Base-by-base conservation (phyloP, 1,284 basidiomycete species). In the Apiotrichum gracile region DNA sequence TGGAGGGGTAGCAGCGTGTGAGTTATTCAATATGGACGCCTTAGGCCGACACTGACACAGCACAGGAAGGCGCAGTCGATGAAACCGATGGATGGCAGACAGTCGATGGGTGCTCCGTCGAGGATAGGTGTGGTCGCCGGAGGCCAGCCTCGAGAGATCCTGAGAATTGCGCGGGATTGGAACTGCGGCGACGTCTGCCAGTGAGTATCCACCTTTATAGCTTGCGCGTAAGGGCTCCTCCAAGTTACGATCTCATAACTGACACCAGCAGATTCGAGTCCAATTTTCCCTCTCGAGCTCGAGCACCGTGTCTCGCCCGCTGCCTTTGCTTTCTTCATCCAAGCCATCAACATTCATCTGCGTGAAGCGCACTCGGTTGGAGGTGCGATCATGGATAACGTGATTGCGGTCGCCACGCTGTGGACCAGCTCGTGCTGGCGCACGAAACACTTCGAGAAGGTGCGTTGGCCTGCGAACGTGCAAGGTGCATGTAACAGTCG, bases 91-190 rank as follows among this genome's bases (percentile, higher is more conserved):
- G n/a, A 9, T 39, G 19, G 21, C 38, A 17, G 21, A 22, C 7
- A 14, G 38, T 6, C 38, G 14, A 26, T n/a, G n/a, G n/a, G n/a
- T n/a, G n/a, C n/a, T n/a, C n/a, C n/a, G n/a, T n/a, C n/a, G n/a
- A n/a, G n/a, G n/a, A n/a, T n/a, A n/a, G n/a, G n/a, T n/a, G n/a
- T n/a, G n/a, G n/a, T n/a, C n/a, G n/a, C n/a, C n/a, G n/a, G n/a
- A n/a, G n/a, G n/a, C n/a, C n/a, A n/a, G n/a, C n/a, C n/a, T n/a
- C n/a, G n/a, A 19, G 74, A 76, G 62, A 66, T 76, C 19, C 59
- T 79, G 5, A 56, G 77, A 43, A 61, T 79, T 5, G 77, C 78
- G 55, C 61, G 78, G 33, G 77, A 79, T 57, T 78, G 77, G 69
- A 60, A 56, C 10, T 69, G 63, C 14, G 78, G 77, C 10, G 73